phyloP scores from a whole-genome alignment of 192 early-diverging fungal genomes.

The Umbelopsis sp. region DNA sequence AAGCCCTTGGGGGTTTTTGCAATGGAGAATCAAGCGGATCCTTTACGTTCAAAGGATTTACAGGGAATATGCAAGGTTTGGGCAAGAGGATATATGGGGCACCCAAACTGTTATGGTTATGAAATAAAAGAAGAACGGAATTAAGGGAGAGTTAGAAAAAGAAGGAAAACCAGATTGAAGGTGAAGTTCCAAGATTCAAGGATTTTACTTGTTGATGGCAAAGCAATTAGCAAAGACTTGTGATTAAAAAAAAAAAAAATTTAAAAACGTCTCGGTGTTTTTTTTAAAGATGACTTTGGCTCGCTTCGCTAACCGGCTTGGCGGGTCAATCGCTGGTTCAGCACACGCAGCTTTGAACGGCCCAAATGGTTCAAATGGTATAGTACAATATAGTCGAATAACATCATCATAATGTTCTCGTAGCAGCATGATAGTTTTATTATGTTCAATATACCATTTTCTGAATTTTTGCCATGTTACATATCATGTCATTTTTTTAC shows the following conservation, averaged over 20 bases:
- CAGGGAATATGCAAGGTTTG: conserved; percentile 11
- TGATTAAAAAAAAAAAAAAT: conserved; percentile 19
- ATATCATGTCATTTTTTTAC: no score
- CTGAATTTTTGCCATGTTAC: no score
- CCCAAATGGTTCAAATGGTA: no score
- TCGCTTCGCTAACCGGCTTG: neutral
- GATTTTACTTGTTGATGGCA: conserved; percentile 8
- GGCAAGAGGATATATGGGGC: neutral
- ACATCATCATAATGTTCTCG: no score
- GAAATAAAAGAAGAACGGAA: neutral
- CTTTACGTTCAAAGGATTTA: conserved; percentile 5
- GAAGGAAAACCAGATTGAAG: neutral
- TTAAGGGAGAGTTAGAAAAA: neutral
- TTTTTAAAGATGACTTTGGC: neutral
- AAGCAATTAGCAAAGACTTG: neutral
- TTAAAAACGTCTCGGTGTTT: conserved; percentile 16
- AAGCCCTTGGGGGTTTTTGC: neutral
- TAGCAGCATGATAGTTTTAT: no score
- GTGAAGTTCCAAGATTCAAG: neutral
- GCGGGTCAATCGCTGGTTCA: no score
- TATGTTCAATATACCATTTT: no score
- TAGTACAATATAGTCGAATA: no score
- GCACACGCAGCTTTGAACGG: no score
- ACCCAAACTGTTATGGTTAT: neutral
- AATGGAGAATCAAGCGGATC: conserved; percentile 11